phyloP scores from a whole-genome alignment of 192 early-diverging fungal genomes.

The Radiomyces spectabilis region DNA sequence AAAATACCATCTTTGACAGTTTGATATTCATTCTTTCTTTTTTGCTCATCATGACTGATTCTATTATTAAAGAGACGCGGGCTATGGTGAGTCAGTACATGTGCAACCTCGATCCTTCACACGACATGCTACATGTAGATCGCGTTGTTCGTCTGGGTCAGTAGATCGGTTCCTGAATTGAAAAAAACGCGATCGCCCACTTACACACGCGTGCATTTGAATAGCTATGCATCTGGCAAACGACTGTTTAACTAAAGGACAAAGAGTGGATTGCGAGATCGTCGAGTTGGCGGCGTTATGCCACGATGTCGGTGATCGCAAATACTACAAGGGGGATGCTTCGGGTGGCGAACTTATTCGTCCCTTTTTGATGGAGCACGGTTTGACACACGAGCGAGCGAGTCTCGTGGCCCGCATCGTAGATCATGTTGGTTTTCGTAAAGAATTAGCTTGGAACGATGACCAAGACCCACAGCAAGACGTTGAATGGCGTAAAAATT shows the following conservation, averaged over 20 bases:
- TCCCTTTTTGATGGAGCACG: constrained; percentile 28
- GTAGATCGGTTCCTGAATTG: background rate
- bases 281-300: constrained; percentile 61
- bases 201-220: too few species aligned
- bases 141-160: constrained; percentile 53
- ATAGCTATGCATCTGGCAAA: constrained; percentile 37
- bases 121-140: constrained; percentile 63
- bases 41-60: background rate
- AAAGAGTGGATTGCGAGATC: constrained; percentile 39
- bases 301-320: constrained; percentile 65
- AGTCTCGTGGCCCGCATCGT: constrained; percentile 46
- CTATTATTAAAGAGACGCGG: constrained; percentile 29
- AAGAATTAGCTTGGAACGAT: constrained; percentile 51
- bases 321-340: constrained; percentile 43
- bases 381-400: constrained; percentile 27
- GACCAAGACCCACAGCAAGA: constrained; percentile 29
- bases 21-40: constrained; percentile 1
- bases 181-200: background rate
- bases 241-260: constrained; percentile 17
- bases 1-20: too few species aligned
- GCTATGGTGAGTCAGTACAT: constrained; percentile 55
- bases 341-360: constrained; percentile 46
- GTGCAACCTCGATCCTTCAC: constrained; percentile 58
- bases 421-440: constrained; percentile 55
- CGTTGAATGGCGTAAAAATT: constrained; percentile 42